Percentiles rank a stretch among this genome's conserved stretches.
These are phyloP conservation scores for Begonia masoniana DNA, from an alignment of 306 rosid genomes.

Conservation along the genomic window DNA sequence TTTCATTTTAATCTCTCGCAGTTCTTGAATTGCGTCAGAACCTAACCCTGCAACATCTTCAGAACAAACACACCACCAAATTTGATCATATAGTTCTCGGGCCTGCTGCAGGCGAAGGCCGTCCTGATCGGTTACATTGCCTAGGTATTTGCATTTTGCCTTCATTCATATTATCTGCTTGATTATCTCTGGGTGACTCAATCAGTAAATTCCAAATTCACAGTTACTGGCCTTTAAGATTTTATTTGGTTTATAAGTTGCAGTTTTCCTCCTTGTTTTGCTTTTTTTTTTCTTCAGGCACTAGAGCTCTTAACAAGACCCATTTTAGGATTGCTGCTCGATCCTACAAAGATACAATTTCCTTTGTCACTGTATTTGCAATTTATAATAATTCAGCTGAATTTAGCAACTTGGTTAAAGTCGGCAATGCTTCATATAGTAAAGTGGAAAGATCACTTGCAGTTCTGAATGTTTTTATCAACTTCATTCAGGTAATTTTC, in stretches of 20 bases:
- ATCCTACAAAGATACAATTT: slow-evolving; percentile 22
- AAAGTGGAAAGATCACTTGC: slow-evolving; percentile 76
- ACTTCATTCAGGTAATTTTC: slow-evolving; percentile 63
- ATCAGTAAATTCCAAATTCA: not conserved
- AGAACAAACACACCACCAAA: slow-evolving; percentile 37
- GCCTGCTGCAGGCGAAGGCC: slow-evolving; percentile 89
- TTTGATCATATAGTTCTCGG: slow-evolving; percentile 75
- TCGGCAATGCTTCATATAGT: slow-evolving; percentile 52
- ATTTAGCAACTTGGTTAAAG: slow-evolving; percentile 19
- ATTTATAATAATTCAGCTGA: slow-evolving; percentile 44
- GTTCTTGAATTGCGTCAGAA: slow-evolving; percentile 48
- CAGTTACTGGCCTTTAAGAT: too few relatives aligned
- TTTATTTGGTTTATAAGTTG: too few relatives aligned
- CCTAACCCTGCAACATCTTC: slow-evolving; percentile 26
- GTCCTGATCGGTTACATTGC: slow-evolving; percentile 73
- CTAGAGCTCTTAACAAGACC: slow-evolving; percentile 62
- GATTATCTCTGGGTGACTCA: not conserved
- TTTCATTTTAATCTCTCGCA: slow-evolving; percentile 12
- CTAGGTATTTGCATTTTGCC: slow-evolving; percentile 30
- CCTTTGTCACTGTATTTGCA: slow-evolving; percentile 70
- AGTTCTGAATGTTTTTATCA: slow-evolving; percentile 49
- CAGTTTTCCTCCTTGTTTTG: too few relatives aligned
- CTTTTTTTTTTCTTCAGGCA: slow-evolving; percentile 29
- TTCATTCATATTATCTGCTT: too few relatives aligned
- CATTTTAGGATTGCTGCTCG: slow-evolving; percentile 18